Base-by-base conservation (phyloP, 495 filamentous ascomycete genomes). In the Neurospora sp. region DNA sequence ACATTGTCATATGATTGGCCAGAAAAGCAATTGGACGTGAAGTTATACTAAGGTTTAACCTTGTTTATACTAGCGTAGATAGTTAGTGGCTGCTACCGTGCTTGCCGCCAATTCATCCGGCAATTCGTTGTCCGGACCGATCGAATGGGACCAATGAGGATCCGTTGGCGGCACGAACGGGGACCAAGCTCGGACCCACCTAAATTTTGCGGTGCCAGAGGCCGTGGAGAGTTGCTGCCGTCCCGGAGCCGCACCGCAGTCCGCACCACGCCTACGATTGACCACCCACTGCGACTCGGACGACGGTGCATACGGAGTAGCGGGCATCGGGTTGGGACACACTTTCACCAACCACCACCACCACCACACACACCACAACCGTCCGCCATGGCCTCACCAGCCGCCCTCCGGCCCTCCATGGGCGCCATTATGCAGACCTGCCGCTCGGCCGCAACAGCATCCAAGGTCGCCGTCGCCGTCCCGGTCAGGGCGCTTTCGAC, bases 321-420 rank as follows among this genome's bases (percentile, higher is more conserved):
- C 74, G 38, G 66, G 39, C 54, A 62, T 62, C 12, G 54, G 54
- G 54, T 31, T 31, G 31, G 46, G 20, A 38, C 72, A 9, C 42
- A 35, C 35, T 20, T 54, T 5, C 38, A n/a, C 37, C 11, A 60
- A 69, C 42, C 38, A 31, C 39, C 38, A 31, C 39, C 8, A 60
- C 44, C 41, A 37, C 38, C 38, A 35, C 42, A 31, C 20, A 27
- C 23, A 62, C 23, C 40, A 40, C 23, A 41, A 8, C 12, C 39
- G 18, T 23, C 66, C 42, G 49, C 70, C 11, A 87, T 87, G 85
- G 84, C 85, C 72, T 80, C 80, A 70, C 78, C 83, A 70, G 79
- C 77, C 71, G 77, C 82, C n/a, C 72, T 87, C 49, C 82, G 85
- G 76, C 85, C 84, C 76, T 78, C 82, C 37, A 80, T 86, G 78